These are phyloP conservation scores for Juncus effusus DNA, from an alignment of 176 grass and related monocot genomes.

Conservation along the genomic window DNA sequence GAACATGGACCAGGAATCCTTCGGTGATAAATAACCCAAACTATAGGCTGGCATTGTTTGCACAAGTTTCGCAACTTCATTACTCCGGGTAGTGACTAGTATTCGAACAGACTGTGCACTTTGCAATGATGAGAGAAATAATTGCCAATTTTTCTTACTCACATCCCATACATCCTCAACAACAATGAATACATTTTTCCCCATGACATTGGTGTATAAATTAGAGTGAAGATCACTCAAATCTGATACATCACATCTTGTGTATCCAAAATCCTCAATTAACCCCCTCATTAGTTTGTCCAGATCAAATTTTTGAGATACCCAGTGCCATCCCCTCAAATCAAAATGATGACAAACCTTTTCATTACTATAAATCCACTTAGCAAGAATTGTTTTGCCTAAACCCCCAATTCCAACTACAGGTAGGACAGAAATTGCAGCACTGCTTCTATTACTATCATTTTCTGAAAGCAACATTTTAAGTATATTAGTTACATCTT, in stretches of 20 bases:
- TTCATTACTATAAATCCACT: conserved; percentile 22
- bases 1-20: conserved; percentile 29
- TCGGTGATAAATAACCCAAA: background rate
- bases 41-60: conserved; percentile 19
- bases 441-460: background rate
- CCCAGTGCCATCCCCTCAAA: conserved; percentile 25
- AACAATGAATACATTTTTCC: conserved; percentile 30
- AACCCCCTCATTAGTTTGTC: background rate
- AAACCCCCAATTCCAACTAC: conserved; percentile 26
- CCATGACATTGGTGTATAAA: background rate
- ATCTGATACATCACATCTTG: background rate
- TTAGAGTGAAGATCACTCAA: background rate
- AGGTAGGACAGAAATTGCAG: conserved; percentile 21
- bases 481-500: conserved; percentile 16
- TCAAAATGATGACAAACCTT: conserved; percentile 23
- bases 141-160: conserved; percentile 19
- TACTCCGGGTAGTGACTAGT: conserved; percentile 32
- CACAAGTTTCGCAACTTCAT: conserved; percentile 25
- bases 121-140: background rate
- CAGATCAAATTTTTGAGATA: conserved; percentile 24
- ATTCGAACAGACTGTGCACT: conserved; percentile 17
- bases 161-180: conserved; percentile 47
- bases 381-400: conserved; percentile 26
- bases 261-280: background rate
- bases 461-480: background rate